Percentiles rank a stretch among this genome's conserved stretches.
These are phyloP conservation scores for Neurospora sp. DNA, from an alignment of 495 filamentous ascomycete species.

Conservation along the genomic window DNA sequence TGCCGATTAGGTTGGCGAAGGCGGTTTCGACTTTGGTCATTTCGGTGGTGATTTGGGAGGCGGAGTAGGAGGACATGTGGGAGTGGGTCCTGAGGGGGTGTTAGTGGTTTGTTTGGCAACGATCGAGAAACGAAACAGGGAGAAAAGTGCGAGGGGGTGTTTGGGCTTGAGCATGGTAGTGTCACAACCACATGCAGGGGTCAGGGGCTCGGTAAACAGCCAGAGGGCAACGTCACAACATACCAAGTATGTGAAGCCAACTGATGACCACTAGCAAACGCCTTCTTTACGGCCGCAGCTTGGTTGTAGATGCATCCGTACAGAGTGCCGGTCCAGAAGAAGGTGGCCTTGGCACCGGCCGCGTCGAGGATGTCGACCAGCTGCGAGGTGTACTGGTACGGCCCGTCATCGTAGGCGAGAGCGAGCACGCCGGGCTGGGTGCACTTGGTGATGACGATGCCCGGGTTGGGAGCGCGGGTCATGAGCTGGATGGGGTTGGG, in stretches of 20 bases:
- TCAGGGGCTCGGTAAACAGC: background rate
- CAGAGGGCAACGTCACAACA: background rate
- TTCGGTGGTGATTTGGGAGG: slow-evolving; percentile 32
- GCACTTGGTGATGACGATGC: slow-evolving; percentile 33
- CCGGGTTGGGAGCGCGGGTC: slow-evolving; percentile 27
- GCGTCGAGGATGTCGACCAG: slow-evolving; percentile 56
- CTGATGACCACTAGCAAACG: slow-evolving; percentile 40
- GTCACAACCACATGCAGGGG: background rate
- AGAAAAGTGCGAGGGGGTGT: background rate
- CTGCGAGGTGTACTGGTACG: slow-evolving; percentile 53
- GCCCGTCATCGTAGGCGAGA: slow-evolving; percentile 66
- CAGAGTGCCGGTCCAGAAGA: slow-evolving; percentile 46
- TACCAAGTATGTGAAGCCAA: slow-evolving; percentile 43
- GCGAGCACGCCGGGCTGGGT: slow-evolving; percentile 31
- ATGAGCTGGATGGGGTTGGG: slow-evolving; percentile 25
- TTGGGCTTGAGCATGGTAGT: background rate
- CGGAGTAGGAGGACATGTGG: slow-evolving; percentile 32
- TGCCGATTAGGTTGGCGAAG: slow-evolving; percentile 42
- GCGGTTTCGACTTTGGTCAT: slow-evolving; percentile 42
- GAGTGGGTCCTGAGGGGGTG: slow-evolving; percentile 28
- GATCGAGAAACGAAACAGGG: too few species aligned
- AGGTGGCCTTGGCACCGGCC: slow-evolving; percentile 50
- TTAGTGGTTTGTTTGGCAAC: background rate
- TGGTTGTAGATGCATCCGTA: slow-evolving; percentile 48
- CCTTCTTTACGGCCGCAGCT: slow-evolving; percentile 36